A percentile compares a stretch with the other conserved stretches of the same genome.
These are phyloP conservation scores for Cicer cuneatum DNA, from an alignment of 306 rosid species.

Conservation along the genomic window DNA sequence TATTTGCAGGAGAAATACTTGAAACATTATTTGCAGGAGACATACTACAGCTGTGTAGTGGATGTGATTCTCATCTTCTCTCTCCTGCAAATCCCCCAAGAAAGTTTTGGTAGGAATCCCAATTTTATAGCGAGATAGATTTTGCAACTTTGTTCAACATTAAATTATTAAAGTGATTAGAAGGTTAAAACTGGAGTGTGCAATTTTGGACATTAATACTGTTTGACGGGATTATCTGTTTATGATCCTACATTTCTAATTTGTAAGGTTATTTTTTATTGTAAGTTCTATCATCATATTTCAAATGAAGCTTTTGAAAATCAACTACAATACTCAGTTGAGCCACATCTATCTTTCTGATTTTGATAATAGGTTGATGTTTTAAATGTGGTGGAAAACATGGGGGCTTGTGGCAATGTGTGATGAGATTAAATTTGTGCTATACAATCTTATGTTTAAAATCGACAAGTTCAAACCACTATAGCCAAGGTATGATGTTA, in stretches of 20 bases:
- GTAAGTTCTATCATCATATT: background rate
- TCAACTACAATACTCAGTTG: background rate
- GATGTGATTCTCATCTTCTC: conserved; percentile 2
- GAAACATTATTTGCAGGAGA: conserved; percentile 50
- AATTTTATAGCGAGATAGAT: conserved; percentile 31
- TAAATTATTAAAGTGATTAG: background rate
- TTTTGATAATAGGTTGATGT: background rate
- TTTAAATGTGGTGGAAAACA: background rate
- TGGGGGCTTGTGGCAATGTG: background rate
- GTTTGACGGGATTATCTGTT: background rate
- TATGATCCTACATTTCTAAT: background rate
- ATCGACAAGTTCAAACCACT: too few species aligned
- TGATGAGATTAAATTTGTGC: background rate
- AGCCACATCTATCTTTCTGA: background rate
- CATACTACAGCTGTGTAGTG: background rate
- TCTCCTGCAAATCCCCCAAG: background rate
- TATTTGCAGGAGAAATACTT: conserved; percentile 38
- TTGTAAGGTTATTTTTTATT: background rate
- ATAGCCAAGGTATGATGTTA: too few species aligned
- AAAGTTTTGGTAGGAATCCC: conserved; percentile 47
- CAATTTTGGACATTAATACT: conserved; percentile 35
- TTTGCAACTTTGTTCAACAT: conserved; percentile 26
- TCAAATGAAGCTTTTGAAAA: background rate
- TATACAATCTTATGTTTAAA: background rate
- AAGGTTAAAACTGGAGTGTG: background rate